phyloP scores from a whole-genome alignment of 805 yeast species.

The Brettanomyces bruxellensis region DNA sequence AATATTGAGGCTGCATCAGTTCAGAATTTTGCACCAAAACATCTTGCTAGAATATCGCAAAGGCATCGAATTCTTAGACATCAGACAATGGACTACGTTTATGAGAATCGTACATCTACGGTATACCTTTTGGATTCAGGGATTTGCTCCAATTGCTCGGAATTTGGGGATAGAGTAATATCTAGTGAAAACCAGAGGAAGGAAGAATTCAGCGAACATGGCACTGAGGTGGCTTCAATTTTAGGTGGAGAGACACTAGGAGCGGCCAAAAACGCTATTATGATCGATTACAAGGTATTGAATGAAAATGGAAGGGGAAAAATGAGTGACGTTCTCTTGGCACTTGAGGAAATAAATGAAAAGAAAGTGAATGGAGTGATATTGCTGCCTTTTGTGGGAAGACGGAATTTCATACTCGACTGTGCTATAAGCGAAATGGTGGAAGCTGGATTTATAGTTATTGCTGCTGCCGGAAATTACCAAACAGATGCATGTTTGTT shows the following conservation, averaged over 20 bases:
- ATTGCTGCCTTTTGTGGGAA: constrained; percentile 29
- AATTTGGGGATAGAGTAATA: constrained; percentile 32
- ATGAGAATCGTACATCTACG: constrained; percentile 33
- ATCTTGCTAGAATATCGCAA: constrained; percentile 34
- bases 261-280: constrained; percentile 36
- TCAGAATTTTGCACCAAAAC: constrained; percentile 24
- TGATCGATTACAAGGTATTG: constrained; percentile 36
- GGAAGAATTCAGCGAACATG: constrained; percentile 39
- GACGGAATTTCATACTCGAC: constrained; percentile 32
- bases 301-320: constrained; percentile 29
- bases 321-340: constrained; percentile 25
- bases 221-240: constrained; percentile 49
- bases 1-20: constrained; percentile 20
- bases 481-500: constrained; percentile 33
- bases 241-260: constrained; percentile 44
- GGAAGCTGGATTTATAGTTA: constrained; percentile 34
- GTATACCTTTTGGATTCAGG: constrained; percentile 33
- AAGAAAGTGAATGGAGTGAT: constrained; percentile 20
- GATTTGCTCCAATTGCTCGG: constrained; percentile 29
- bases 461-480: constrained; percentile 44
- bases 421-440: constrained; percentile 33
- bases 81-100: constrained; percentile 29
- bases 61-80: constrained; percentile 14
- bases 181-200: neutral
- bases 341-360: constrained; percentile 12